phyloP scores from a whole-genome alignment of 257 asterid genomes.

The Solanum boliviense region DNA sequence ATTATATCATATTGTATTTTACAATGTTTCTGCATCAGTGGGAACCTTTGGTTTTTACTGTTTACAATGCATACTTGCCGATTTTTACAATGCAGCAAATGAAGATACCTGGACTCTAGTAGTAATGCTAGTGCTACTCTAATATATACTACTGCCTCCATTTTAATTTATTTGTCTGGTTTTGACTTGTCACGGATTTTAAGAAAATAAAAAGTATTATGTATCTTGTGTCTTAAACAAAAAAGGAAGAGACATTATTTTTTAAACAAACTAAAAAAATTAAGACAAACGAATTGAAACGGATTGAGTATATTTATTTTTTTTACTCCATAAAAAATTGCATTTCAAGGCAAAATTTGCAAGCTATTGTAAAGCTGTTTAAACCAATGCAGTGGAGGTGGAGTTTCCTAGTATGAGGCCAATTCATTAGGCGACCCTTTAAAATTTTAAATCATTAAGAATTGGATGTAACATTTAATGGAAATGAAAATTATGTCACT shows the following conservation, averaged over 20 bases:
- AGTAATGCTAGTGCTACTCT: neutral
- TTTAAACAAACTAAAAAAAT: no score
- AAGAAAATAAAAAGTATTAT: neutral
- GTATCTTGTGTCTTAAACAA: neutral
- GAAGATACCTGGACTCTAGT: neutral
- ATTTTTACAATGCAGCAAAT: neutral
- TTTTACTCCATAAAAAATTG: neutral
- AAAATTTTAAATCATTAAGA: neutral
- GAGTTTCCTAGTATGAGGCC: neutral
- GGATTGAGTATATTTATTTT: neutral
- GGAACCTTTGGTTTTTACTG: neutral
- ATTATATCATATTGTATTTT: neutral
- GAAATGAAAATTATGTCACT: neutral
- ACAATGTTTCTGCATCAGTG: neutral
- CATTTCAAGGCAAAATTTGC: neutral
- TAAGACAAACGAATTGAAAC: neutral
- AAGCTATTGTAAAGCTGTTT: neutral
- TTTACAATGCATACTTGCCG: neutral
- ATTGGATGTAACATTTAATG: neutral
- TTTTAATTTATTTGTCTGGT: neutral
- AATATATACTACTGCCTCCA: neutral
- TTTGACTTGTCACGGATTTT: neutral
- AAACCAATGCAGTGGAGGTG: neutral
- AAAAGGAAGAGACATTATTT: neutral
- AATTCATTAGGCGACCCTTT: neutral